Evolutionary conservation across 306 rosid species (phyloP).

Genomic region (Ammopiptanthus mongolicus): DNA sequence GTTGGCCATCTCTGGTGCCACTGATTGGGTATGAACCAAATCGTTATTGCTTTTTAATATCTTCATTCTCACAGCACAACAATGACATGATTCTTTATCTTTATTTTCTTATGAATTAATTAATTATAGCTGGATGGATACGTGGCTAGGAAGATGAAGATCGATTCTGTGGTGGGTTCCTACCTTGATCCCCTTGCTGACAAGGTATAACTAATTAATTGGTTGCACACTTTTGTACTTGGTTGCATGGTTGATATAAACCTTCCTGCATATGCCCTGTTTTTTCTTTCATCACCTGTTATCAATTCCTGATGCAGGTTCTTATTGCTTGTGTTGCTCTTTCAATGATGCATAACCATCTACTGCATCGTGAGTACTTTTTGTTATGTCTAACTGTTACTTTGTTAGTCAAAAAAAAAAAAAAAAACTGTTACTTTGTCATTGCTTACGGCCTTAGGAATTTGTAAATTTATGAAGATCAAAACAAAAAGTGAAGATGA

Average conservation of each 20-base stretch:
- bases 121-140: conserved; percentile 74
- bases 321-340: conserved; percentile 89
- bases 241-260: background rate
- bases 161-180: conserved; percentile 91
- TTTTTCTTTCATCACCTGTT: too few relatives aligned
- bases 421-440: too few relatives aligned
- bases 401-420: too few relatives aligned
- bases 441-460: background rate
- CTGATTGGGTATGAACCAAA: conserved; percentile 71
- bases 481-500: background rate
- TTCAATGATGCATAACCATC: conserved; percentile 81
- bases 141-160: conserved; percentile 82
- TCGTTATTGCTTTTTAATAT: background rate
- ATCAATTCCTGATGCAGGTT: conserved; percentile 47
- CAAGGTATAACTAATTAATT: conserved; percentile 45
- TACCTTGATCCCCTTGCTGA: conserved; percentile 98
- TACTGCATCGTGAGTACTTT: conserved; percentile 73
- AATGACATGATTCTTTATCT: background rate
- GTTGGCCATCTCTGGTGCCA: conserved; percentile 73
- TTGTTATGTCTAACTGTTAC: too few relatives aligned
- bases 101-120: background rate
- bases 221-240: background rate
- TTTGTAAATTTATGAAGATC: background rate
- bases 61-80: background rate
- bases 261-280: too few relatives aligned